Conservation (phyloP, 805 yeast species). For the Saturnispora ahearnii region DNA sequence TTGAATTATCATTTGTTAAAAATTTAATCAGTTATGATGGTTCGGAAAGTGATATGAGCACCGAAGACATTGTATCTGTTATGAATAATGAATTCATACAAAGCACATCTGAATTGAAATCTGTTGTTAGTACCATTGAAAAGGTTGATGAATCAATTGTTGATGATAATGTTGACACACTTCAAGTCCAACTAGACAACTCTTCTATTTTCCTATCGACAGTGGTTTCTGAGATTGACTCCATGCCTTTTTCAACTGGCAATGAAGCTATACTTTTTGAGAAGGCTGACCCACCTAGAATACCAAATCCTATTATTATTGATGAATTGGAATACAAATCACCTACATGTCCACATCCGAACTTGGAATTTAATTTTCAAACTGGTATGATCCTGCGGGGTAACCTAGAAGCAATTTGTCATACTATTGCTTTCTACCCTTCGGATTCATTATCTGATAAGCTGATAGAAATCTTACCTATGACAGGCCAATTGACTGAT, state of each 20-base stretch:
- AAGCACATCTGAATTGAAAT: slow-evolving; percentile 1
- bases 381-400: slow-evolving; percentile 42
- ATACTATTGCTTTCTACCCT: slow-evolving; percentile 54
- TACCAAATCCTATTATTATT: background rate
- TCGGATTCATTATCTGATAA: slow-evolving; percentile 30
- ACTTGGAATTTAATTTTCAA: slow-evolving; percentile 39
- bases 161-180: background rate
- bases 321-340: slow-evolving; percentile 19
- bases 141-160: background rate
- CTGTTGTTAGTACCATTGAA: background rate
- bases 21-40: slow-evolving; percentile 2
- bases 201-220: background rate
- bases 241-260: background rate
- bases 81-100: slow-evolving; percentile 6
- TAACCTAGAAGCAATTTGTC: slow-evolving; percentile 65
- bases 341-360: slow-evolving; percentile 53
- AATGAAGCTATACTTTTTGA: background rate
- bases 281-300: background rate
- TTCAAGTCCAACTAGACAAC: background rate
- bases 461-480: slow-evolving; percentile 45
- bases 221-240: background rate
- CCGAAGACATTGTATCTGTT: background rate
- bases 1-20: slow-evolving; percentile 26
- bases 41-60: background rate
- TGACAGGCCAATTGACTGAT: slow-evolving; percentile 39